Base-by-base conservation (phyloP, 495 filamentous ascomycete genomes). In the Talaromyces thailandensis region DNA sequence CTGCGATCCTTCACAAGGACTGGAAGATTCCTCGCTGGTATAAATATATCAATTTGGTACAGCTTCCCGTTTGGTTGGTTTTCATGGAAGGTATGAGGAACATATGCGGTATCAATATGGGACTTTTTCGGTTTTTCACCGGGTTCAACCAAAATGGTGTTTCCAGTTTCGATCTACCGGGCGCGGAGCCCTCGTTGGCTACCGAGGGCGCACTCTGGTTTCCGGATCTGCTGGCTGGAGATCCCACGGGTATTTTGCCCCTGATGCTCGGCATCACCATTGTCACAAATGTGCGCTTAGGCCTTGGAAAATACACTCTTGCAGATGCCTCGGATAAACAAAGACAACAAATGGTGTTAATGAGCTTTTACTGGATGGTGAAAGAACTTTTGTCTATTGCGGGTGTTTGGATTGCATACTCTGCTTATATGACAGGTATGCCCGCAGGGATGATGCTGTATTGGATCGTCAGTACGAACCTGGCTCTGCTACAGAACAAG, bases 181-280 rank as follows among this genome's bases (percentile, higher is more conserved):
- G 69, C 16, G 58, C 82, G 52, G 84, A 91, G 65, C 81, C 82
- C 1, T 75, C 79, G 24, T 68, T 93, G 6, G 79, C 81, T 0
- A 75, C 73, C 2, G 93, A 91, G 64, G 93, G 93, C 11, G 82
- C 83, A 3, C 77, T 91, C 6, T 98, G 92, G 91, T 93, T 94
- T 69, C 79, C 83, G 4, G 82, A 96, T 72, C 82, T 98, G 5
- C 77, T 87, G 14, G 77, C 75, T 6, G 76, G 87, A 24, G 93
- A 97, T 69, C 82, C 89, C 1, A 80, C 81, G 25, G 76, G 85
- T n/a, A 64, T 85, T 23, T 79, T 97, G 1, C 90, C 92, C 0
- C 64, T 83, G 16, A 64, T 81, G 0, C 73, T 93, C 16, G 69
- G 69, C 7, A 51, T 66, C 2, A 73, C 76, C 0, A 77, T 79